These are phyloP conservation scores for Dothidotthia symphoricarpi DNA, from an alignment of 2,329 filamentous ascomycete species.

Conservation along the genomic window DNA sequence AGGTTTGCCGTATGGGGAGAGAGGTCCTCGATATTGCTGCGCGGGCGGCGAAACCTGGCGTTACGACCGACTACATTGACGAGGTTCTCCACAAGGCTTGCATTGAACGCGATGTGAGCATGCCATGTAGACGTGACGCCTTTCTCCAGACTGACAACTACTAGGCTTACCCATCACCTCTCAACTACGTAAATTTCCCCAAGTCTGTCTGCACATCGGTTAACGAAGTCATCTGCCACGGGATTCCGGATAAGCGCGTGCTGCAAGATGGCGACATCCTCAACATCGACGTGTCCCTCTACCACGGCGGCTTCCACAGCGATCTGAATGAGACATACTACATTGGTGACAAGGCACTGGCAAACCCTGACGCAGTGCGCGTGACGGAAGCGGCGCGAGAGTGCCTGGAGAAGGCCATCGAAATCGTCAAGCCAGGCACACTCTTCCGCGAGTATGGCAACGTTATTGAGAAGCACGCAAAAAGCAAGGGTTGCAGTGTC, in stretches of 20 bases:
- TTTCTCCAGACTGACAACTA: conserved; percentile 14
- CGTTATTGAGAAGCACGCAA: conserved; percentile 92
- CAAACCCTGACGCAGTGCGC: conserved; percentile 81
- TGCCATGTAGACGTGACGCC: background rate
- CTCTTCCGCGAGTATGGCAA: conserved; percentile 92
- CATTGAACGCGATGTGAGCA: conserved; percentile 80
- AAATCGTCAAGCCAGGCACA: conserved; percentile 87
- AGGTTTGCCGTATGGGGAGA: conserved; percentile 79
- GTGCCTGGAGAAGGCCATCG: conserved; percentile 86
- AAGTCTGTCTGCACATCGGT: conserved; percentile 96
- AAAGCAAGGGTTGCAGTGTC: conserved; percentile 79
- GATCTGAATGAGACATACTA: conserved; percentile 99
- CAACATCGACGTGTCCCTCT: conserved; percentile 94
- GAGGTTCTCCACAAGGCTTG: conserved; percentile 94
- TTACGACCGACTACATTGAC: conserved; percentile 94
- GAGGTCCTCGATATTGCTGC: conserved; percentile 94
- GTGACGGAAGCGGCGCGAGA: conserved; percentile 89
- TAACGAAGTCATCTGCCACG: conserved; percentile 98
- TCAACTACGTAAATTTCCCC: conserved; percentile 95
- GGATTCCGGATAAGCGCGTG: conserved; percentile 87
- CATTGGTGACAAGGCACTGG: conserved; percentile 81
- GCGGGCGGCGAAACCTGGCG: conserved; percentile 77
- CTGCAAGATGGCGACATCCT: conserved; percentile 92
- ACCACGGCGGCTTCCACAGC: conserved; percentile 91
- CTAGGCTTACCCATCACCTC: conserved; percentile 87